Evolutionary conservation across 306 rosid genomes (phyloP).

Genomic region (Medicago arabica): DNA sequence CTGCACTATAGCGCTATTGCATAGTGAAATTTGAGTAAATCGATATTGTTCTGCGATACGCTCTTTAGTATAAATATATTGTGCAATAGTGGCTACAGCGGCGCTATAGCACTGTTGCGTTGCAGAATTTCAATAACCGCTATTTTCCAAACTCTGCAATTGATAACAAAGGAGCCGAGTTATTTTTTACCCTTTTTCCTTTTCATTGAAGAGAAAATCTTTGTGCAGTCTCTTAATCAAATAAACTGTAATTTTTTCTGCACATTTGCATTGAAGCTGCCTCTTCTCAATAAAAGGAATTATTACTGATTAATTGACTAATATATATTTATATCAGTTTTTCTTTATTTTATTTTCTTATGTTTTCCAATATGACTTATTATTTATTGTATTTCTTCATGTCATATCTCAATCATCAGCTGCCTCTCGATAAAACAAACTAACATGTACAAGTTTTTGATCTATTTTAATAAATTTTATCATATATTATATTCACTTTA

Average conservation of each 20-base stretch:
- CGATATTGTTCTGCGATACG: too few relatives aligned
- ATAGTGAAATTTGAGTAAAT: too few relatives aligned
- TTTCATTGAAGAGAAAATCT: background rate
- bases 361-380: background rate
- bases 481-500: background rate
- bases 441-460: constrained; percentile 15
- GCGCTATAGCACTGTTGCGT: too few relatives aligned
- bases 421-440: background rate
- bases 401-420: constrained; percentile 13
- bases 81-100: too few relatives aligned
- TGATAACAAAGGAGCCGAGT: background rate
- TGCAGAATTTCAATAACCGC: too few relatives aligned
- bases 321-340: background rate
- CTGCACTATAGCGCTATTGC: too few relatives aligned
- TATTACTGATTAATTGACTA: background rate
- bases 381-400: background rate
- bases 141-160: too few relatives aligned
- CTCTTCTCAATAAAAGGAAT: constrained; percentile 23
- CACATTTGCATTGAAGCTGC: background rate
- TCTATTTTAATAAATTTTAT: background rate
- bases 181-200: constrained; percentile 7
- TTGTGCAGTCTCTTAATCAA: constrained; percentile 24
- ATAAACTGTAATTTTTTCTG: constrained; percentile 8
- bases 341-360: background rate
- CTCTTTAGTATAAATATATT: too few relatives aligned